Base-by-base conservation (phyloP, 441 rosid genomes). In the Dalechampia spathulata region DNA sequence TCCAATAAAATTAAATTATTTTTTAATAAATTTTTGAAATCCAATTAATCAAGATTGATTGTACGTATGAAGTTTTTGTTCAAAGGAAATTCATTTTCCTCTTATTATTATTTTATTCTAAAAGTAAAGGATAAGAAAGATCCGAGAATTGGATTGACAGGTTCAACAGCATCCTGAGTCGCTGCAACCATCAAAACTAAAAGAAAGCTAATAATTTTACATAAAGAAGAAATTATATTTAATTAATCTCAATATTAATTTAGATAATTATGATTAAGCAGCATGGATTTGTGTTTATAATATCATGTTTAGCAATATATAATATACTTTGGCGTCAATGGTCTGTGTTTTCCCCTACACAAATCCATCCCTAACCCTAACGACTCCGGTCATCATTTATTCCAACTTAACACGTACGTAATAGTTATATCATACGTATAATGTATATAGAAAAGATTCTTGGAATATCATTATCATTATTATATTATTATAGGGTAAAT, bases 181-280 rank as follows among this genome's bases (percentile, higher is more conserved):
- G 81, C 81, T 81, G 19, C 78, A 78, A 75, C 87, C 63, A 72
- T 78, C 76, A 43, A 57, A 72, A 62, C 78, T 17, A 58, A 46
- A 64, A 58, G 45, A 47, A 60, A 77, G 39, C 39, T 36, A 36
- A 9, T 10, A 2, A 36, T 15, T 36, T 7, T 12, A 14, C 2
- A 14, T 15, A 30, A 30, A 30, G 4, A 3, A 30, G 34, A 4
- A 30, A 30, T n/a, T n/a, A 30, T 8, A 30, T 30, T 30, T 30
- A 3, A 3, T 30, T 30, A 3, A 8, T 30, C 34, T 30, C 34
- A 30, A 30, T 3, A 4, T 30, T 30, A 3, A 30, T 30, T 30
- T 30, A 30, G 8, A 30, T 30, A 30, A 30, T 30, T 4, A 30
- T 30, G 4, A 30, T 30, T 30, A 4, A 30, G 8, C 4, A 30